Percentiles rank a stretch among this genome's conserved stretches.
These are phyloP conservation scores for Crinitomyces ghanaensis DNA, from an alignment of 805 yeast genomes.

Conservation along the genomic window DNA sequence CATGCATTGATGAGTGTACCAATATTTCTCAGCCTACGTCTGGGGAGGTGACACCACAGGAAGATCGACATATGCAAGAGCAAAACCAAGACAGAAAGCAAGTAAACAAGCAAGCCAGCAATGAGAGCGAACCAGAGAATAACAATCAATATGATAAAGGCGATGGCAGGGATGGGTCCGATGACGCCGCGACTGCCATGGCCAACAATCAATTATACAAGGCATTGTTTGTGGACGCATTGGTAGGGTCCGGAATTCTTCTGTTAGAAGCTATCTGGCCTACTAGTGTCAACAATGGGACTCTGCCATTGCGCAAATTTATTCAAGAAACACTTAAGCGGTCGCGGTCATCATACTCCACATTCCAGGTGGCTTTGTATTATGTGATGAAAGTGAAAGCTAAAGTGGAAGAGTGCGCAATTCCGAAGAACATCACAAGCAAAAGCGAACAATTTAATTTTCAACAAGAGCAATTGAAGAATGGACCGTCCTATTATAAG, in stretches of 20 bases:
- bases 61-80: no score
- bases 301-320: slow-evolving; percentile 26
- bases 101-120: no score
- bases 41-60: no score
- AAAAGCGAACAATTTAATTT: neutral
- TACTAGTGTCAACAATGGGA: slow-evolving; percentile 17
- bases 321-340: slow-evolving; percentile 31
- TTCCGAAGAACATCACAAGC: slow-evolving; percentile 1
- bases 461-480: neutral
- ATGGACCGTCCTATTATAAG: no score
- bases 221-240: slow-evolving; percentile 15
- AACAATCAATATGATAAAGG: no score
- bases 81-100: no score
- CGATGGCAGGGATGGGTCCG: no score
- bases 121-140: no score
- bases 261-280: slow-evolving; percentile 24
- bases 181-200: slow-evolving; percentile 1
- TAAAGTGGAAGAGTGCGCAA: slow-evolving; percentile 5
- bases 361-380: slow-evolving; percentile 55
- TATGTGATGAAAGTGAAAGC: slow-evolving; percentile 44
- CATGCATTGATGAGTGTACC: no score
- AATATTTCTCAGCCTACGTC: no score
- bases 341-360: slow-evolving; percentile 48
- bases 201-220: slow-evolving; percentile 6
- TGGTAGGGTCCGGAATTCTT: slow-evolving; percentile 20